A percentile compares a stretch with the other conserved stretches of the same genome.
Conservation (phyloP, 306 rosid genomes). For the Gynostemma pentaphyllum region DNA sequence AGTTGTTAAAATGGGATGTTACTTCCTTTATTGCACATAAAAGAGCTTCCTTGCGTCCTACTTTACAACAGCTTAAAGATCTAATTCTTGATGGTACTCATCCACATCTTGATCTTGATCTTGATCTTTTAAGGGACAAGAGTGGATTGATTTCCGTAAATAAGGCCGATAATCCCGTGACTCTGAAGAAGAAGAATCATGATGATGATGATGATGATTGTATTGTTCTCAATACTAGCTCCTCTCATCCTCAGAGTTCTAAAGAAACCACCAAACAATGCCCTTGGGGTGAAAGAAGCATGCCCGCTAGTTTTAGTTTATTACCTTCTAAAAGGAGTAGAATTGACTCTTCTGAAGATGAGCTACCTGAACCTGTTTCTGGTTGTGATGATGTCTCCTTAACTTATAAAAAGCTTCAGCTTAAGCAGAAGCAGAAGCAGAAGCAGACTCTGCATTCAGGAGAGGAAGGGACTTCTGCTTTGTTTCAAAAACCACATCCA, state of each 20-base stretch:
- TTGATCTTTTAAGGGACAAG: slow-evolving; percentile 37
- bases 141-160: slow-evolving; percentile 30
- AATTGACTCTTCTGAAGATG: slow-evolving; percentile 13
- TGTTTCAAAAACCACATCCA: too few relatives aligned
- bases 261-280: slow-evolving; percentile 19
- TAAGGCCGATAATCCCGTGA: slow-evolving; percentile 9
- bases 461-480: slow-evolving; percentile 18
- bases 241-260: slow-evolving; percentile 15
- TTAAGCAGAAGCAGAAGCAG: too few relatives aligned
- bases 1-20: slow-evolving; percentile 37
- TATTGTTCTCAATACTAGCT: slow-evolving; percentile 11
- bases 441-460: slow-evolving; percentile 18
- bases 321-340: slow-evolving; percentile 32
- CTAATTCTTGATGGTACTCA: slow-evolving; percentile 46
- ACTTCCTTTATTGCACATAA: slow-evolving; percentile 33
- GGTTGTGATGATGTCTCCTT: slow-evolving; percentile 20
- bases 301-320: slow-evolving; percentile 8
- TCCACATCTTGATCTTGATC: too few relatives aligned
- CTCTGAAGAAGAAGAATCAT: too few relatives aligned
- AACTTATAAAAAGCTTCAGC: too few relatives aligned
- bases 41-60: slow-evolving; percentile 32
- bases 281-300: slow-evolving; percentile 14
- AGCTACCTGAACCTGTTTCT: slow-evolving; percentile 7
- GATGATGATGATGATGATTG: slow-evolving; percentile 14
- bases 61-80: slow-evolving; percentile 60